Evolutionary conservation across 1,139 yeast species (phyloP).

Genomic region (Sugiyamaella pinicola): DNA sequence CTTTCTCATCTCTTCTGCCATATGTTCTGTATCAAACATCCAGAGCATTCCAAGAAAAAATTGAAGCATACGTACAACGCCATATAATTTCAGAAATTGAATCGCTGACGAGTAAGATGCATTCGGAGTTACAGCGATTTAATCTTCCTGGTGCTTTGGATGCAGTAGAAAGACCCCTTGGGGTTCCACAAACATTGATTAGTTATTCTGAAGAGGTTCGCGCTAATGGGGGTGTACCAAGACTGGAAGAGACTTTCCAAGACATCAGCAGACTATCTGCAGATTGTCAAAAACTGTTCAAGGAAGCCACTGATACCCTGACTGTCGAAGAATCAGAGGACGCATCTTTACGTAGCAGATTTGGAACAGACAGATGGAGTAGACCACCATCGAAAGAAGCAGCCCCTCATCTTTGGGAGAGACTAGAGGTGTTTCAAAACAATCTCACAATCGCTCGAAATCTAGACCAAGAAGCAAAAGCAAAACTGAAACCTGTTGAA

Average conservation of each 20-base stretch:
- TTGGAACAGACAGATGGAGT: constrained; percentile 56
- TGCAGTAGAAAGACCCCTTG: constrained; percentile 62
- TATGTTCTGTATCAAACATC: constrained; percentile 65
- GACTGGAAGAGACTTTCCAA: constrained; percentile 48
- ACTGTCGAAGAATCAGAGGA: constrained; percentile 60
- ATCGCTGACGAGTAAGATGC: constrained; percentile 53
- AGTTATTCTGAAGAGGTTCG: constrained; percentile 58
- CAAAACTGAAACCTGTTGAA: constrained; percentile 50
- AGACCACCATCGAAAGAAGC: constrained; percentile 34
- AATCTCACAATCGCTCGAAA: constrained; percentile 61
- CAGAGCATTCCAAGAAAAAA: constrained; percentile 68
- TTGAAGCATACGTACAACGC: constrained; percentile 56
- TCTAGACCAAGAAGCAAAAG: constrained; percentile 59
- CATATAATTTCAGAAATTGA: constrained; percentile 56
- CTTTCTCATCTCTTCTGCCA: constrained; percentile 67
- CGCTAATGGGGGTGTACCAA: constrained; percentile 55
- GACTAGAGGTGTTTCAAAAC: constrained; percentile 49
- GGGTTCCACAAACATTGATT: constrained; percentile 59
- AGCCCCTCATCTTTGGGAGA: constrained; percentile 42
- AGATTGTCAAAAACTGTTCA: constrained; percentile 47
- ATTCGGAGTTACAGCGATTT: constrained; percentile 38
- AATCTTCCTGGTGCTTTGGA: constrained; percentile 65
- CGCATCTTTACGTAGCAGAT: constrained; percentile 49
- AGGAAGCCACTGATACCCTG: constrained; percentile 53
- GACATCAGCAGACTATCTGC: constrained; percentile 50